Evolutionary conservation across 2,329 filamentous ascomycete genomes (phyloP), one percentile per base, ranked within the genome.

Genomic region (Pseudocercospora crystallina): DNA sequence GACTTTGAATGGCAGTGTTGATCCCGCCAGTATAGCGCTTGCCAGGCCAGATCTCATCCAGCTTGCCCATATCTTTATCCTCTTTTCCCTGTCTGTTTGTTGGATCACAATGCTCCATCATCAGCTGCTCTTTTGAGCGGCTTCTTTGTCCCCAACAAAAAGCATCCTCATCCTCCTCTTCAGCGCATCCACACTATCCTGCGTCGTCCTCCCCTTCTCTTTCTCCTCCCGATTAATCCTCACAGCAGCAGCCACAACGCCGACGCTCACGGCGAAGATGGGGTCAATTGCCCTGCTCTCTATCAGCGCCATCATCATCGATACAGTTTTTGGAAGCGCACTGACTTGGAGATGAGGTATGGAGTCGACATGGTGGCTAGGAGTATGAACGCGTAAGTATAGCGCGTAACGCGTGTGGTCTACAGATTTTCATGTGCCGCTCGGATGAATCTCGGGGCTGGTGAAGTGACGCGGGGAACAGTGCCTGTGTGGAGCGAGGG

Each of bases 221-320:
- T 71, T 74, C 57, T 79, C 75, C 55, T 79, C 76, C 12, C 76
- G 69, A 40, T 71, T 66, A 52, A 73, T 68, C 17, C 70, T 63
- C 10, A 70, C 61, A 0, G 58, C 62, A 11, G 75, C 75, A 7
- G 76, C 76, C 0, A 69, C 66, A 44, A 72, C 56, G 43, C 76
- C 76, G 47, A 78, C 73, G n/a, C 68, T 68, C 44, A 77, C 59
- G 30, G 76, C 75, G 63, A 78, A 79, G 47, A 77, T 49, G 33
- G 76, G 76, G 50, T 79, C 76, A 46, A 78, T 69, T 40, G 66
- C 60, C 62, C 75, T 78, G 49, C 10, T 15, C 33, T 17, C 38
- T 17, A 39, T 31, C 17, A 29, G 8, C 29, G 38, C 39, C n/a
- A n/a, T 26, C 17, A 8, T 8, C 26, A 35, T 14, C 12, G 5